phyloP scores from a whole-genome alignment of 306 rosid genomes.

The Dryas octopetala region DNA sequence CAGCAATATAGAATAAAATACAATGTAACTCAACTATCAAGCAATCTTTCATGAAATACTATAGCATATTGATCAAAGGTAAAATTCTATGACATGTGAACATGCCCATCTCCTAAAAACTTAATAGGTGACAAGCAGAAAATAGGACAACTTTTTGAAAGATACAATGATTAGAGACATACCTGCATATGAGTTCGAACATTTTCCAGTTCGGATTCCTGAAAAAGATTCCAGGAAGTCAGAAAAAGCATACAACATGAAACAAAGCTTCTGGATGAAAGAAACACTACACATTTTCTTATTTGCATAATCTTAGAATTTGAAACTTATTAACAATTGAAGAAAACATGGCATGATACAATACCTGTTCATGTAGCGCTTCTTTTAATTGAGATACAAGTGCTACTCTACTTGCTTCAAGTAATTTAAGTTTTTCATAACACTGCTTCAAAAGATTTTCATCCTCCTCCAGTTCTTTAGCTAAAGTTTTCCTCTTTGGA shows the following conservation, averaged over 20 bases:
- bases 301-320: not conserved
- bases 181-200: constrained; percentile 94
- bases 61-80: not conserved
- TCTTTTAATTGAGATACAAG: constrained; percentile 85
- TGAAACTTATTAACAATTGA: not conserved
- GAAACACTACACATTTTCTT: not conserved
- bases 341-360: constrained; percentile 1
- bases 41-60: not conserved
- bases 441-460: constrained; percentile 69
- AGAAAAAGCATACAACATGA: constrained; percentile 19
- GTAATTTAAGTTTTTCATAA: constrained; percentile 67
- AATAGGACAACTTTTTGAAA: not conserved
- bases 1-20: not conserved
- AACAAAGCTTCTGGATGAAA: not conserved
- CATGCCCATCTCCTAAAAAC: not conserved
- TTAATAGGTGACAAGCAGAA: not conserved
- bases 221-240: constrained; percentile 13
- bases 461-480: constrained; percentile 75
- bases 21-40: not conserved
- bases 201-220: constrained; percentile 90
- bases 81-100: not conserved
- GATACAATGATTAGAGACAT: constrained; percentile 20
- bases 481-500: constrained; percentile 68
- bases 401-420: constrained; percentile 70
- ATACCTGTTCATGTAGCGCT: constrained; percentile 80